Base-by-base conservation (phyloP, 2,329 filamentous ascomycete species). In the Hymenoscyphus infarciens region DNA sequence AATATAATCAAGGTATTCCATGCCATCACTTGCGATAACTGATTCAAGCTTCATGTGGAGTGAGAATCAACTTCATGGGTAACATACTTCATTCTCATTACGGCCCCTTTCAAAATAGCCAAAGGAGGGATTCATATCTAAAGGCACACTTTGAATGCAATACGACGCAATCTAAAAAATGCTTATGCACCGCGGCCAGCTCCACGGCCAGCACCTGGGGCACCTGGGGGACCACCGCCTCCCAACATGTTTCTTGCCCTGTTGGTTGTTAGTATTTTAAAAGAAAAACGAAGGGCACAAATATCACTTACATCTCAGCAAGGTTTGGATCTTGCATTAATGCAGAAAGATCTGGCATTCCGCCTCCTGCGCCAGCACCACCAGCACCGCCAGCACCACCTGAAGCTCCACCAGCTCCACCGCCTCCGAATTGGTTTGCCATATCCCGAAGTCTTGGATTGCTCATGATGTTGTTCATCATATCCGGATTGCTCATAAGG, bases 401-500 rank as follows among this genome's bases (percentile, higher is more conserved):
- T 35, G 35, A 13, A 38, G 64, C 73, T 73, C 69, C 75, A 33
- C 70, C 74, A 53, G 64, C 69, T 31, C 70, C 75, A 31, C 89
- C 89, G 52, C 81, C 80, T 65, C 84, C 86, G 74, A 96, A 92
- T 70, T 84, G 85, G 73, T 89, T 87, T 55, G 92, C 92, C 92
- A 97, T 94, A 74, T 96, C 87, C 62, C 91, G 84, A 66, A 98
- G 79, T 65, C 88, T 85, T 2, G 95, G 95, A 81, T 99, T 98
- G 82, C 82, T 92, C 93, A 99, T 97, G 63, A 99, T 78, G 76
- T 92, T 95, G 75, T 82, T 84, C 86, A 98, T 89, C 81, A 93
- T 87, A 10, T 96, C 91, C 0, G 95, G 95, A 79, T 99, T 97
- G 79, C 87, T 91, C 95, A 98, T 98, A 61, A 99, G 78, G 77